These are phyloP conservation scores for Periconia sp. DNA, from an alignment of 2,329 filamentous ascomycete species.

Conservation along the genomic window DNA sequence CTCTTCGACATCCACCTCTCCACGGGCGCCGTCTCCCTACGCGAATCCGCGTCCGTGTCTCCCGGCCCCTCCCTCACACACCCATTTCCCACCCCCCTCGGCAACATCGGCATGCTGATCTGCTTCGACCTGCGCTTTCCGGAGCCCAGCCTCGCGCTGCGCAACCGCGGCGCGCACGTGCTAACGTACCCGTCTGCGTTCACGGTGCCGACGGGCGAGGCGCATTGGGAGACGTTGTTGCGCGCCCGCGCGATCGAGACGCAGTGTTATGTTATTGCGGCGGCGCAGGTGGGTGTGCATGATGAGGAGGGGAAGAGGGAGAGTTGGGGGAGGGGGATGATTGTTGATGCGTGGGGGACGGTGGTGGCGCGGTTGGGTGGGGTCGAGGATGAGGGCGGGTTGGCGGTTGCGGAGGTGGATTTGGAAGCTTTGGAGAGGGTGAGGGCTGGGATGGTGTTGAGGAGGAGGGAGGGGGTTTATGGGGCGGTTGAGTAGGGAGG, in stretches of 20 bases:
- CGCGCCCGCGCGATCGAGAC: constrained; percentile 84
- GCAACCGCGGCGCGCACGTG: constrained; percentile 69
- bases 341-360: constrained; percentile 84
- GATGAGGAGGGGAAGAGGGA: constrained; percentile 66
- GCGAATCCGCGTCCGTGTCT: constrained; percentile 69
- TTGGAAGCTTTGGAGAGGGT: constrained; percentile 54
- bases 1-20: constrained; percentile 75
- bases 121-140: constrained; percentile 91
- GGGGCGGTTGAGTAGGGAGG: too few species aligned
- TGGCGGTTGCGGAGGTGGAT: constrained; percentile 57
- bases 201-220: constrained; percentile 78
- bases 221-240: constrained; percentile 83
- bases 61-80: constrained; percentile 54
- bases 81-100: constrained; percentile 74
- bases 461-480: constrained; percentile 55
- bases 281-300: constrained; percentile 74
- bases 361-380: constrained; percentile 68
- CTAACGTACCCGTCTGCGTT: constrained; percentile 90
- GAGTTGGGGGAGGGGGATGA: constrained; percentile 84
- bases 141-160: constrained; percentile 70
- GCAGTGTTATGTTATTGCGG: constrained; percentile 82
- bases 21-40: constrained; percentile 56
- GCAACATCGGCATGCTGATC: constrained; percentile 76
- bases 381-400: constrained; percentile 42
- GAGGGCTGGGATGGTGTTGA: constrained; percentile 59